Evolutionary conservation across 2,329 filamentous ascomycete genomes (phyloP), one percentile per base, ranked within the genome.

Genomic region (Colletotrichum horii): DNA sequence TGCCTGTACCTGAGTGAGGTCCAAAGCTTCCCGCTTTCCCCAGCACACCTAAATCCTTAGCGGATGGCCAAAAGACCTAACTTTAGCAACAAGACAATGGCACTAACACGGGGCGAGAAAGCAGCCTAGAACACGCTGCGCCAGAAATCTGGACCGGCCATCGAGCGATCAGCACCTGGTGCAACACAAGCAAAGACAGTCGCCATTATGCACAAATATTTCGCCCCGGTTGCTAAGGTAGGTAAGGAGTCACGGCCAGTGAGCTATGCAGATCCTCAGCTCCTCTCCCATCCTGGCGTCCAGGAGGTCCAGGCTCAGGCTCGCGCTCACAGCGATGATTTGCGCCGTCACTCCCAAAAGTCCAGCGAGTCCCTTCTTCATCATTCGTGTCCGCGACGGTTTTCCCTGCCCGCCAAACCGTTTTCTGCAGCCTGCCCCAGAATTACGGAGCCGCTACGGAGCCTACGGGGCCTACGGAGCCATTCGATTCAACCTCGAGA

Each of bases 71-170:
- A 56, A 48, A 60, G 69, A 72, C 64, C 73, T 75, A 75, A 75
- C 73, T 75, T 75, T 75, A 75, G 73, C 64, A 75, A 73, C 70
- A 75, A n/a, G 56, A 65, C 56, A 24, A 58, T 34, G 48, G 73
- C 64, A 60, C 73, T 56, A 67, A 32, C 38, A 75, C 28, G 70
- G 56, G 22, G 70, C 43, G 61, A 60, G 30, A 64, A 58, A 48
- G 22, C 64, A 58, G 56, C 61, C 73, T 69, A 67, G 73, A 68
- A 72, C 56, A 62, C 69, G 73, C 69, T 75, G 69, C 56, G 56
- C 68, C 56, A 48, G 43, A 68, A 75, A 36, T 72, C 61, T 64
- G 55, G 69, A 72, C 73, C 62, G 16, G 12, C 52, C 61, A 52
- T 71, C 60, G 68, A 55, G 52, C 43, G 62, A 72, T 62, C 72